Evolutionary conservation across 495 filamentous ascomycete species (phyloP).

Genomic region (Podospora appendiculata): DNA sequence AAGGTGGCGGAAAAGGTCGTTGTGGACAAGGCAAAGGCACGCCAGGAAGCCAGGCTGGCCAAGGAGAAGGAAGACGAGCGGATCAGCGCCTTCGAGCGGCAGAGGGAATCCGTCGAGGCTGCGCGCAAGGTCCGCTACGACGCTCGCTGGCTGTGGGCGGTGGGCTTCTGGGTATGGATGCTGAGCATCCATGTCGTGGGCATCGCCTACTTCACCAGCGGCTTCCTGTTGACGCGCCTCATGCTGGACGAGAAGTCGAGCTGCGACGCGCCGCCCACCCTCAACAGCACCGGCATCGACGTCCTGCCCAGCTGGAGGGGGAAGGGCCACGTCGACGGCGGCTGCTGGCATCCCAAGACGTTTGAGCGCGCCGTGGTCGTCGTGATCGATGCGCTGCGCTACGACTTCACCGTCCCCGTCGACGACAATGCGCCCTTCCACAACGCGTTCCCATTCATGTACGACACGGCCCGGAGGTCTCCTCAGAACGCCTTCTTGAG

Average conservation of each 20-base stretch:
- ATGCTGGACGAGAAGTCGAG: constrained; percentile 83
- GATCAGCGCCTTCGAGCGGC: constrained; percentile 19
- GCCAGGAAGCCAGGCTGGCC: neutral
- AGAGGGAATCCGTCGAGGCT: constrained; percentile 31
- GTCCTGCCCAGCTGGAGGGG: constrained; percentile 30
- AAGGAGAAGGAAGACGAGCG: constrained; percentile 5
- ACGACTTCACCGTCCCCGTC: constrained; percentile 91
- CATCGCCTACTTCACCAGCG: constrained; percentile 87
- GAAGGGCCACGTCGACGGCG: constrained; percentile 47
- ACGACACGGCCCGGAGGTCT: constrained; percentile 64
- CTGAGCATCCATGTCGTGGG: constrained; percentile 67
- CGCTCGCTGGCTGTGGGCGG: constrained; percentile 39
- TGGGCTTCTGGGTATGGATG: constrained; percentile 47
- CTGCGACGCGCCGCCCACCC: constrained; percentile 61
- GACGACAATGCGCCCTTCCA: constrained; percentile 57
- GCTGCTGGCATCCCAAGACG: constrained; percentile 92
- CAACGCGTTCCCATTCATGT: constrained; percentile 76
- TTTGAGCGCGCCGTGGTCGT: constrained; percentile 90
- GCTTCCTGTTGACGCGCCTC: constrained; percentile 91
- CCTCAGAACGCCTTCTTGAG: constrained; percentile 81
- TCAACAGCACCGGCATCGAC: constrained; percentile 27
- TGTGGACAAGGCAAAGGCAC: constrained; percentile 22
- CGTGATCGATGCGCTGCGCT: constrained; percentile 88
- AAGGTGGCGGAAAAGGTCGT: too few species aligned
- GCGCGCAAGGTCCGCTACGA: constrained; percentile 34